Conservation (phyloP, 441 rosid genomes). For the Erodium texanum region DNA sequence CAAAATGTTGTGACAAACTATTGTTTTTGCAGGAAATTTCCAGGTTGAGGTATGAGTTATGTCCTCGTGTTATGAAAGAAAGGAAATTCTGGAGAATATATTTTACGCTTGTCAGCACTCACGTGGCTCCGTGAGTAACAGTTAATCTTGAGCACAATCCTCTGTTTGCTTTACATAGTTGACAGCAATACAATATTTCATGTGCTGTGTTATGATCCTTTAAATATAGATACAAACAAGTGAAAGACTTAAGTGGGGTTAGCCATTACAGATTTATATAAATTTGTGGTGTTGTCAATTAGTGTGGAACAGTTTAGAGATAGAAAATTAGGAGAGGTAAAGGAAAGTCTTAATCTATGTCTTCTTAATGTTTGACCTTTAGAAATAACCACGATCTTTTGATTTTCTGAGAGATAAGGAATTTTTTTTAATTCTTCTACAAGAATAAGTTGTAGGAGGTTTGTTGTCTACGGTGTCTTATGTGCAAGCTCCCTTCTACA, state of each 20-base stretch:
- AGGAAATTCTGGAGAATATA: constrained; percentile 62
- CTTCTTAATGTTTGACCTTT: neutral
- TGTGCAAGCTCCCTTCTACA: neutral
- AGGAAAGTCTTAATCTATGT: neutral
- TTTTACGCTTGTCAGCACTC: constrained; percentile 61
- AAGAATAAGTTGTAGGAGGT: neutral
- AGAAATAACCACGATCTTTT: neutral
- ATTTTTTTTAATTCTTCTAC: neutral
- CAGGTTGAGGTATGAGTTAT: constrained; percentile 49
- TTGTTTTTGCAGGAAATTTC: constrained; percentile 43
- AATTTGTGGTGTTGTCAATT: neutral
- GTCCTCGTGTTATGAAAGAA: constrained; percentile 63
- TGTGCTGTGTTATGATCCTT: neutral
- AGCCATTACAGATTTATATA: neutral
- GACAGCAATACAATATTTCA: neutral
- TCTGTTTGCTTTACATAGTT: neutral
- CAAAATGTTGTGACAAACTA: neutral
- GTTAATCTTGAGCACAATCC: neutral
- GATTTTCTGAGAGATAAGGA: neutral
- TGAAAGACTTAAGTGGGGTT: neutral
- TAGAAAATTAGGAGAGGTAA: neutral
- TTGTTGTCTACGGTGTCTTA: neutral
- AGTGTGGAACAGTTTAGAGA: neutral
- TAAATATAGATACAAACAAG: neutral
- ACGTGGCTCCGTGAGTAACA: constrained; percentile 50